phyloP scores from a whole-genome alignment of 768 basidiomycete species.

The Agaricus sinodeliciosus region DNA sequence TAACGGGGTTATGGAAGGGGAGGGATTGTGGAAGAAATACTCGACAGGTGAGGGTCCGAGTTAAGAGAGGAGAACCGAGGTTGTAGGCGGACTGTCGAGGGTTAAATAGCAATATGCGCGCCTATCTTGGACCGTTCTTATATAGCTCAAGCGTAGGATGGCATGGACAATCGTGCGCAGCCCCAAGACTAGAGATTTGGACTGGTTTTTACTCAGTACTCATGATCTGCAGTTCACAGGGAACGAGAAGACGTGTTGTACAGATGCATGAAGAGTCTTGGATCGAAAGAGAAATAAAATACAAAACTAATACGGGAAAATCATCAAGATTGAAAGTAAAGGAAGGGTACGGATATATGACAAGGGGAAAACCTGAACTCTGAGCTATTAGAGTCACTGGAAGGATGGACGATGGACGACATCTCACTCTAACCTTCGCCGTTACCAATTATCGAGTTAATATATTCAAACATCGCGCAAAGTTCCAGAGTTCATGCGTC shows the following conservation, averaged over 20 bases:
- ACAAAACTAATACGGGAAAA: constrained; percentile 7
- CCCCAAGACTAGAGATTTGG: too few species aligned
- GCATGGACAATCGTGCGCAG: too few species aligned
- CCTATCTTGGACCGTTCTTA: not conserved
- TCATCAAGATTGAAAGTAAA: constrained; percentile 3
- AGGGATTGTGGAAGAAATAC: not conserved
- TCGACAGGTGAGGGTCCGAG: not conserved
- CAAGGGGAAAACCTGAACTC: not conserved
- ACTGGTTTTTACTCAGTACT: not conserved
- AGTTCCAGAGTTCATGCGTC: constrained; percentile 29
- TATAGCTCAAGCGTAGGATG: too few species aligned
- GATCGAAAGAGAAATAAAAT: constrained; percentile 7
- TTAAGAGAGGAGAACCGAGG: not conserved
- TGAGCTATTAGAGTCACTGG: constrained; percentile 3
- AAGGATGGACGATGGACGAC: not conserved
- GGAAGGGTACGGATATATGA: constrained; percentile 1
- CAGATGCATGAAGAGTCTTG: not conserved
- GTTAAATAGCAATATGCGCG: not conserved
- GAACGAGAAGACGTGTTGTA: constrained; percentile 1
- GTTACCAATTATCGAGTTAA: constrained; percentile 3
- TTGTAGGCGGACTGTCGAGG: not conserved
- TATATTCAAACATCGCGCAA: not conserved
- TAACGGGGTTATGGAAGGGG: not conserved
- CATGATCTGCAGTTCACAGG: not conserved
- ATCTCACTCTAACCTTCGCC: constrained; percentile 2